Evolutionary conservation across 345 rosid species (phyloP).

Genomic region (Physaria fendleri): DNA sequence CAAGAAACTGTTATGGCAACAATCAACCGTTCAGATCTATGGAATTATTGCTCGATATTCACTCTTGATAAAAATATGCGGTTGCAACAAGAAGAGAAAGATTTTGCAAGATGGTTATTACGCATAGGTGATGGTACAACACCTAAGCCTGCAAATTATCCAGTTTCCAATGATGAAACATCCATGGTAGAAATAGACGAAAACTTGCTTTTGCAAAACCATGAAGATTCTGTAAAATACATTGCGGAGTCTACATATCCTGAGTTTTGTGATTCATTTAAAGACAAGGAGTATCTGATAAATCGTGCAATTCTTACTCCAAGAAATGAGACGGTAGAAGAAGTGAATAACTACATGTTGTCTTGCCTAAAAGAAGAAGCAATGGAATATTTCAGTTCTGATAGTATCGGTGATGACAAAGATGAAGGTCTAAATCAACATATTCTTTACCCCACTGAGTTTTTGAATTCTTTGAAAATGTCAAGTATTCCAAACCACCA

Average conservation of each 20-base stretch:
- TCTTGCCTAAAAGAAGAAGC: too few species aligned
- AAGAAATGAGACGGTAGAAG: neutral
- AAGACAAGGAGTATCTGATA: neutral
- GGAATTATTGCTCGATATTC: neutral
- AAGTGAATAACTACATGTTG: too few species aligned
- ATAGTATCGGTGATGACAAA: too few species aligned
- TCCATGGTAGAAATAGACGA: neutral
- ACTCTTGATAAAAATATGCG: neutral
- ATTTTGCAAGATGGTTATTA: neutral
- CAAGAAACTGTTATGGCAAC: neutral
- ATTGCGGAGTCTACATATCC: neutral
- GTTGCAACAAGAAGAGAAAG: neutral
- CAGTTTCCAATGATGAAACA: neutral
- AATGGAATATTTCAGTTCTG: too few species aligned
- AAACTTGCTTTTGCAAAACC: neutral
- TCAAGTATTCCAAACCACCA: too few species aligned
- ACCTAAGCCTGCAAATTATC: neutral
- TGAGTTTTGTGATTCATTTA: neutral
- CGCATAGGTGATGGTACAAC: neutral
- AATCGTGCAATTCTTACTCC: slow-evolving; percentile 2
- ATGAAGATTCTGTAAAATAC: neutral
- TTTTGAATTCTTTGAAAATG: too few species aligned
- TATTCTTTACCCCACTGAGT: too few species aligned
- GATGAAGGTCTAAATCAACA: too few species aligned
- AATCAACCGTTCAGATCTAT: neutral